Evolutionary conservation across 139 green algal genomes (phyloP), one percentile per base, ranked within the genome.

Genomic region (Pycnococcus provasolii): DNA sequence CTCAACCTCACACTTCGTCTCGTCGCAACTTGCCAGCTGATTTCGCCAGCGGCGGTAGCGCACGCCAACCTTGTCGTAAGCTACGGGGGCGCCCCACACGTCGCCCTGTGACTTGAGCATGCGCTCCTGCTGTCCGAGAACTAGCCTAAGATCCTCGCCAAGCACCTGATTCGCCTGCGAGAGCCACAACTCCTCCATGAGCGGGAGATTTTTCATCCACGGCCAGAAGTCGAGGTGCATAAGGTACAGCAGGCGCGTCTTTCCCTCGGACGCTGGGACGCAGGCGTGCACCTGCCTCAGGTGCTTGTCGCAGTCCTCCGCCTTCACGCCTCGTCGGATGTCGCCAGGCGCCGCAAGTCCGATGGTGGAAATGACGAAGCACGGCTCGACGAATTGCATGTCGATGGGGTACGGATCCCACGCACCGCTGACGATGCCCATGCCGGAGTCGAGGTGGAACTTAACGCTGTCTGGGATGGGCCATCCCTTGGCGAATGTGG

Each of bases 361-460:
- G 61, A 99, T 96, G 11, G 78, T 81, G 4, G 82, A 92, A 41
- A 95, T 45, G 2, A 85, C 83, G 71, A 95, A 88, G 81, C 90
- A 96, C 2, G 93, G 93, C 42, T 91, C 87, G 64, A 92, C 75
- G 75, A 98, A 98, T 42, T 81, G 79, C 93, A 99, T 99, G 71
- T 93, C 79, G 53, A 99, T 99, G 40, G 93, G 93, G 81, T 99
- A 99, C 7, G 93, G 93, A 64, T 99, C 86, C 93, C 93, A 99
- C 61, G 83, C 75, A 55, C 92, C 92, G 1, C 72, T 73, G 58
- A 91, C 70, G 39, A 85, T 11, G 11, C 73, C 69, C 58, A 68
- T 45, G 8, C 53, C 52, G 52, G 77, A 66, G 6, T 41, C 46
- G 7, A 72, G 76, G 43, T 84, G 83, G 77, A 94, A 92, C 48